Conservation (phyloP, 2,329 filamentous ascomycete species). For the Exophiala oligosperma region DNA sequence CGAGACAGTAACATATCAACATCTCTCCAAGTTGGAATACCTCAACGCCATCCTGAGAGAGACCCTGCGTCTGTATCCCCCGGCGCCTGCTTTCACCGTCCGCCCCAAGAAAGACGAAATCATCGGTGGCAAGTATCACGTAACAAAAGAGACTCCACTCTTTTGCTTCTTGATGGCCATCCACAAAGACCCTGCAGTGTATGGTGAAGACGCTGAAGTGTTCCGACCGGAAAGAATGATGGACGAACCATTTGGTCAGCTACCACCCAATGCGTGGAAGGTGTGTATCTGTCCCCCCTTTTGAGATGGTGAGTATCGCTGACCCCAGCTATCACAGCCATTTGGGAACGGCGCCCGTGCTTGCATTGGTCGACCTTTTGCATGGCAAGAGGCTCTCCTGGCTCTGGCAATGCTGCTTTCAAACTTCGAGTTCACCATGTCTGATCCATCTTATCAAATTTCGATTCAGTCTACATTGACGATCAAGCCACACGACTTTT, state of each 20-base stretch:
- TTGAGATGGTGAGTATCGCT: not conserved
- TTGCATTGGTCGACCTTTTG: constrained; percentile 73
- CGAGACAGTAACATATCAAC: constrained; percentile 50
- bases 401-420: constrained; percentile 65
- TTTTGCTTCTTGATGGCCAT: constrained; percentile 52
- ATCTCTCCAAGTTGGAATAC: constrained; percentile 65
- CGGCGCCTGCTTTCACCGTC: constrained; percentile 59
- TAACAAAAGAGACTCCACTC: constrained; percentile 55
- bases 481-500: constrained; percentile 55
- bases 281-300: not conserved
- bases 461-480: constrained; percentile 40
- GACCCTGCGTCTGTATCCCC: constrained; percentile 61
- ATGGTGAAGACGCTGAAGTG: constrained; percentile 62
- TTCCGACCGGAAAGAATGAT: constrained; percentile 73
- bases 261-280: constrained; percentile 65
- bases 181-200: constrained; percentile 65
- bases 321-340: constrained; percentile 41
- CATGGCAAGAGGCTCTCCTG: constrained; percentile 70
- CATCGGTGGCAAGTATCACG: constrained; percentile 56
- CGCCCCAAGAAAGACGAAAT: constrained; percentile 39
- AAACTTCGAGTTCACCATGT: constrained; percentile 67
- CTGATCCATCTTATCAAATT: constrained; percentile 52
- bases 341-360: constrained; percentile 71
- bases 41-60: constrained; percentile 66
- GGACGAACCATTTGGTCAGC: constrained; percentile 64